Percentiles rank a stretch among this genome's conserved stretches.
Conservation (phyloP, 1,139 yeast genomes). For the Geotrichum aggregatum region DNA sequence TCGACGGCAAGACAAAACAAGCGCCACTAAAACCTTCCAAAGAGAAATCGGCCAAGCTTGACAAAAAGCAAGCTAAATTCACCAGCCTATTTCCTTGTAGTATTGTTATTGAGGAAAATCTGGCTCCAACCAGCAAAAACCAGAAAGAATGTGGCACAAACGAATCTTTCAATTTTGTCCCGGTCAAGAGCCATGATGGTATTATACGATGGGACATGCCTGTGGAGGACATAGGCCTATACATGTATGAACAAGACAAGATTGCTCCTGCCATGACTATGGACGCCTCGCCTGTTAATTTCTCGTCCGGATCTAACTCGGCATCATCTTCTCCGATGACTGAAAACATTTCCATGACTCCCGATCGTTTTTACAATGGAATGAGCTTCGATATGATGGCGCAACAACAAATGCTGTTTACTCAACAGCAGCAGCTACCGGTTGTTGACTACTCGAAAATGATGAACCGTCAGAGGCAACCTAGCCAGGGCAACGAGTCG, state of each 20-base stretch:
- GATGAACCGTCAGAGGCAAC: neutral
- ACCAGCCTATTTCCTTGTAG: conserved; percentile 3
- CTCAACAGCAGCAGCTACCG: conserved; percentile 5
- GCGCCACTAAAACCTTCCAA: neutral
- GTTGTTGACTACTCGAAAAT: neutral
- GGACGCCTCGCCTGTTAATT: neutral
- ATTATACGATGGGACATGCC: conserved; percentile 5
- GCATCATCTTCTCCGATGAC: conserved; percentile 3
- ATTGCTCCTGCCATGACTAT: neutral
- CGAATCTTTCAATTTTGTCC: conserved; percentile 2
- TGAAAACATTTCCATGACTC: neutral
- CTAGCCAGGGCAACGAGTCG: conserved; percentile 5
- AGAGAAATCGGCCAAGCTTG: neutral
- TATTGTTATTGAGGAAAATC: neutral
- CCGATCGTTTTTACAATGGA: neutral
- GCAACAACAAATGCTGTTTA: neutral
- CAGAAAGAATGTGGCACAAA: conserved; percentile 1
- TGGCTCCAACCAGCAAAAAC: conserved; percentile 1
- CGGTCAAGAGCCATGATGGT: neutral
- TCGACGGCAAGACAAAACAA: neutral
- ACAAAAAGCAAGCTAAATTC: neutral
- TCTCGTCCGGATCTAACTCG: neutral
- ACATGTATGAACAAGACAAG: neutral
- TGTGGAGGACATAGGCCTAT: neutral
- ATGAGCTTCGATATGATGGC: neutral